Evolutionary conservation across 148 eudicot species (phyloP), one percentile per base, ranked within the genome.

Genomic region (Limonium bicolor): DNA sequence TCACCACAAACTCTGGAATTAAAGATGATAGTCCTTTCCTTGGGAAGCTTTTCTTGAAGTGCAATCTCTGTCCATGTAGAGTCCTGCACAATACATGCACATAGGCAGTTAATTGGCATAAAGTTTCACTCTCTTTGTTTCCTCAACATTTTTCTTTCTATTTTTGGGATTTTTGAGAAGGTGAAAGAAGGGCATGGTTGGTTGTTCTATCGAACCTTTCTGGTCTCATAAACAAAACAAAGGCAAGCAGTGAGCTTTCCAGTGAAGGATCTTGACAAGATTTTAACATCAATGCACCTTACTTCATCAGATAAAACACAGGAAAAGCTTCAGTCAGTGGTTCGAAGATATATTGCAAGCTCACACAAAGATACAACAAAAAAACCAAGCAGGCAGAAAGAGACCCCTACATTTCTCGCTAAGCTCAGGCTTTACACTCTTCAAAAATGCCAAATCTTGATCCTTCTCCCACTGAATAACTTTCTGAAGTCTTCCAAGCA

Each of bases 171-270:
- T 7, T 16, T 19, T 31, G 17, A 18, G 4, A n/a, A n/a, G 3
- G 4, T 13, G 16, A 23, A 32, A 6, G 14, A 5, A 35, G n/a
- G 51, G 12, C 15, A 4, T 15, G 11, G n/a, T 15, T 1, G 25
- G 16, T 23, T 17, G 51, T 27, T 1, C 5, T 35, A 11, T n/a
- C 32, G 1, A 30, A 80, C 92, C 96, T 88, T 69, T 29, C 60
- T 66, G 46, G 65, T 66, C 26, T 58, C 62, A 34, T 61, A 48
- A 48, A 62, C 35, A 44, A 65, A 61, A 59, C 97, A 88, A 58
- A 25, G 65, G 53, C 86, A 88, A 59, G 77, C 92, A 54, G 60
- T 77, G 64, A 83, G 71, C 84, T 80, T 88, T 44, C 83, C 92
- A 41, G 83, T 86, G 49, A 77, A 63, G 55, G 70, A 63, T 64